Evolutionary conservation across 2,329 filamentous ascomycete species (phyloP).

Genomic region (Amylocarpus encephaloides): DNA sequence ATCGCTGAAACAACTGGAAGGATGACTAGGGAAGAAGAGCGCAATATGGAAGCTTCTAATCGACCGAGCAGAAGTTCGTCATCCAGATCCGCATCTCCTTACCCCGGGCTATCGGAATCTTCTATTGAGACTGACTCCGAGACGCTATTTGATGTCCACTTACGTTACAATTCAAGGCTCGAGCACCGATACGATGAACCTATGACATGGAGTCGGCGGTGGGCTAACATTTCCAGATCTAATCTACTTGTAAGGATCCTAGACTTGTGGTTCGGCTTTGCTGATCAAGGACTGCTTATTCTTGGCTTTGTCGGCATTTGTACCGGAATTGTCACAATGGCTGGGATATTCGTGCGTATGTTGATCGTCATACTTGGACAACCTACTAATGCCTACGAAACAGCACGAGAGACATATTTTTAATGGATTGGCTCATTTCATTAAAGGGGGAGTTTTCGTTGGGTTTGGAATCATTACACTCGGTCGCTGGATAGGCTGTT

Average conservation of each 20-base stretch:
- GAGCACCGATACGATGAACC: not conserved
- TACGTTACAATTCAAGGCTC: not conserved
- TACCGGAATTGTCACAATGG: constrained; percentile 69
- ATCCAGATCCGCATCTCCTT: not conserved
- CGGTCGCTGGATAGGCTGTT: constrained; percentile 84
- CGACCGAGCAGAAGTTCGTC: constrained; percentile 32
- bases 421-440: constrained; percentile 83
- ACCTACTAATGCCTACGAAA: not conserved
- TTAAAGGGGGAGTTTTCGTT: constrained; percentile 93
- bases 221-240: constrained; percentile 43
- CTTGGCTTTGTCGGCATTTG: constrained; percentile 69
- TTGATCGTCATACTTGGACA: constrained; percentile 17
- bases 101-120: constrained; percentile 46
- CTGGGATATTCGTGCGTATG: constrained; percentile 71
- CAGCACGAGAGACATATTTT: constrained; percentile 63
- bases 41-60: constrained; percentile 52
- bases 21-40: constrained; percentile 34
- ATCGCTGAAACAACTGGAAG: constrained; percentile 52
- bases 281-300: constrained; percentile 72
- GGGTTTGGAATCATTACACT: constrained; percentile 85
- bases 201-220: not conserved
- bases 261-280: constrained; percentile 48
- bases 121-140: constrained; percentile 43
- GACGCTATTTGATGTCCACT: constrained; percentile 1
- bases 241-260: constrained; percentile 39